Evolutionary conservation across 2,329 filamentous ascomycete genomes (phyloP), one percentile per base, ranked within the genome.

Genomic region (Tolypocladium cylindrosporum): DNA sequence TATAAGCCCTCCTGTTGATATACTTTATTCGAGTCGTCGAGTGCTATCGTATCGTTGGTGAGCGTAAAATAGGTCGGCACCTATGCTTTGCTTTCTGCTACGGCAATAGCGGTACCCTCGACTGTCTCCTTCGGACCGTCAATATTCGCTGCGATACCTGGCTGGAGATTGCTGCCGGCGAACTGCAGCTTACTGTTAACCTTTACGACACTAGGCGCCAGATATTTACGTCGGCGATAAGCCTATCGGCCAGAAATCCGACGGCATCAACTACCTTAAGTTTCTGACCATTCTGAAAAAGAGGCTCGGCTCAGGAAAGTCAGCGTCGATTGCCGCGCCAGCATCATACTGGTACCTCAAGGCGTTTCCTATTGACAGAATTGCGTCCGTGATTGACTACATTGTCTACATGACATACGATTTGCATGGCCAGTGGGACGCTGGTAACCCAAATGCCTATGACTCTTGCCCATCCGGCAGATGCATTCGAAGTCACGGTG

Each of bases 351-450:
- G 69, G 71, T 73, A 73, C 19, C 61, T 74, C 0, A 66, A 67
- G 54, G 45, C 39, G 1, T 74, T 69, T 31, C 70, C 67, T 0
- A 66, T 74, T 11, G 56, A 42, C 7, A 41, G 40, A 14, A 59
- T 59, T 13, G 39, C 45, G 4, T 45, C 63, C 2, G 56, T 66
- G 1, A 56, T 74, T 2, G 70, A 74, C 57, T 74, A 74, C 41
- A 66, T 74, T 16, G 65, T 74, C 8, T 73, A 68, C 61, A 73
- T 73, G 69, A 70, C 69, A 1, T 73, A 73, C 19, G 70, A 73
- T 50, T 61, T 73, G 0, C 71, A 73, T 43, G 71, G 48, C 10
- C 48, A 51, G 27, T 51, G 48, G 48, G 48, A 51, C 27, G 59
- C 24, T 42, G 55, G 45, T 9, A 57, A 41, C 9, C 37, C 27